Base-by-base conservation (phyloP, 305 asterid species). In the Rubia peregrina region DNA sequence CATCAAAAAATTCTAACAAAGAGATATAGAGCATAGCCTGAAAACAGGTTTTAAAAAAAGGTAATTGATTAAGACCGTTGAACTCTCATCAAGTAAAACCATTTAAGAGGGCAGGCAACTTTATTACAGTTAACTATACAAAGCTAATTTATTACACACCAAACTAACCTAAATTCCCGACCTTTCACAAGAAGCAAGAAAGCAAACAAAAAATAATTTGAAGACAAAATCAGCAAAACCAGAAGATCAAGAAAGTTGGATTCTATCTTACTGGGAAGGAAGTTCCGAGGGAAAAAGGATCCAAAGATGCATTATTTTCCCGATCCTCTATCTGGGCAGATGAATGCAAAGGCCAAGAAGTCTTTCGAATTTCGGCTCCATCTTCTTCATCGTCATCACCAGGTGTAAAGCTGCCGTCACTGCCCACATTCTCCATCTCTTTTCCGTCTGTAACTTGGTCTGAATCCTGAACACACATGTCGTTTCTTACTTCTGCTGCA, bases 381-480 rank as follows among this genome's bases (percentile, higher is more conserved):
- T 76, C 85, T 65, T 76, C 86, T 65, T 80, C 72, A 67, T 80
- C 80, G 42, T 74, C 79, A 57, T 73, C 83, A 42, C 68, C 76
- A 4, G 86, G 82, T 13, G 82, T 79, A 60, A 88, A 73, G 36
- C 71, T 46, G 46, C 53, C 67, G 19, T 65, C 69, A 65, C 53
- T 82, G 46, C 71, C 83, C 77, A 83, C 67, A 67, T 78, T 85
- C 36, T 88, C 92, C 86, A 82, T 84, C 70, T 71, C 88, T 24
- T 51, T 51, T 51, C 59, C 24, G 14, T 82, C 87, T 55, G 71
- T 79, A 70, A 80, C 87, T 80, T 84, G 86, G 76, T 90, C 95
- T 24, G 86, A 83, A 71, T 86, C 97, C 79, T 86, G 94, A 61
- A 89, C 85, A 71, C 96, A 85, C 97, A 90, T 87, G 62, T 71